Conservation (phyloP, 495 filamentous ascomycete genomes). For the Aspergillus panamensis region DNA sequence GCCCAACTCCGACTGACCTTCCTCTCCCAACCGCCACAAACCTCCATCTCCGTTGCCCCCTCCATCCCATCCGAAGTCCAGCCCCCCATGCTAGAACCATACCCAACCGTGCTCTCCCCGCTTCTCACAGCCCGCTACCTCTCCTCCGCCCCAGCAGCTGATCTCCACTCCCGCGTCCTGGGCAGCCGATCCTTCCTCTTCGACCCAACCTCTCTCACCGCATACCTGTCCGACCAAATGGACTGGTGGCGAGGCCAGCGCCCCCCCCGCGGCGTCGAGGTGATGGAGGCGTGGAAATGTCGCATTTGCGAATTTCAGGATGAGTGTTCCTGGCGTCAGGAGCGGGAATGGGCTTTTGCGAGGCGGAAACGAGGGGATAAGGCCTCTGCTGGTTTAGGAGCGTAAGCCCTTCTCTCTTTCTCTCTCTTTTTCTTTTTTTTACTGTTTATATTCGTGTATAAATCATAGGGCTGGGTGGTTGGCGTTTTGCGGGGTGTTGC, state of each 20-base stretch:
- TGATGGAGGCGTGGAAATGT: conserved; percentile 93
- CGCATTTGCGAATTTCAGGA: conserved; percentile 60
- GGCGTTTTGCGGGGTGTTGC: too few species aligned
- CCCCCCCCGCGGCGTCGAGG: conserved; percentile 70
- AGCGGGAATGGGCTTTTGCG: conserved; percentile 47
- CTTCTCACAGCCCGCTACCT: conserved; percentile 46
- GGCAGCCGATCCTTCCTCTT: conserved; percentile 68
- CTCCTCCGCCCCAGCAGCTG: conserved; percentile 31
- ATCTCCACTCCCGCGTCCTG: conserved; percentile 47
- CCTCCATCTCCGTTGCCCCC: conserved; percentile 31
- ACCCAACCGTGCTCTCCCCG: conserved; percentile 43
- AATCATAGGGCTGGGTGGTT: neutral
- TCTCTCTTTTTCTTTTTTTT: neutral
- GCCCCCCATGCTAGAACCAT: conserved; percentile 55
- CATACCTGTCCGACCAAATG: conserved; percentile 67
- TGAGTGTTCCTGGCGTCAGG: conserved; percentile 58
- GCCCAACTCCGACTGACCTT: conserved; percentile 61
- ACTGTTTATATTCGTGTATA: neutral
- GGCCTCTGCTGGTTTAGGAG: neutral
- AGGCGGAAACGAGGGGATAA: conserved; percentile 29
- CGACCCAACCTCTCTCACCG: conserved; percentile 56
- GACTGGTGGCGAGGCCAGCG: conserved; percentile 85
- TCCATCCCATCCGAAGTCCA: conserved; percentile 52
- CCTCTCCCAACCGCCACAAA: conserved; percentile 30
- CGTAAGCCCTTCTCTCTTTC: too few species aligned